Percentiles rank a stretch among this genome's conserved stretches.
These are phyloP conservation scores for Aspergillus awamori DNA, from an alignment of 2,329 filamentous ascomycete species.

Conservation along the genomic window DNA sequence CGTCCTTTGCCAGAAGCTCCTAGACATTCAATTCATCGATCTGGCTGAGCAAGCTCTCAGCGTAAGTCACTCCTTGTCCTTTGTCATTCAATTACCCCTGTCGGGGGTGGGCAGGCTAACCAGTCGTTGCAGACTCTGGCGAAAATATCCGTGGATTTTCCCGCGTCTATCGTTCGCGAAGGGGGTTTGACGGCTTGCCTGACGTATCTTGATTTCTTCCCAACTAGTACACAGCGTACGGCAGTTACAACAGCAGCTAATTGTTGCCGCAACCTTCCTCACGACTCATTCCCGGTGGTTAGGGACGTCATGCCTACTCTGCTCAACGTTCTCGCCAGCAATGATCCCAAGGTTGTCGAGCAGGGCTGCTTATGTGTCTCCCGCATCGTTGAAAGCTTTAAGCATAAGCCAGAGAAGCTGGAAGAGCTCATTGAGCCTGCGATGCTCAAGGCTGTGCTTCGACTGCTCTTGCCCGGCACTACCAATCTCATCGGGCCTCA, in stretches of 20 bases:
- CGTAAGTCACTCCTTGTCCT: constrained; percentile 46
- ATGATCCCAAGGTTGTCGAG: constrained; percentile 94
- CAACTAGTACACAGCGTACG: constrained; percentile 93
- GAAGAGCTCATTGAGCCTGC: constrained; percentile 91
- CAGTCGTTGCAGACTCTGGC: constrained; percentile 69
- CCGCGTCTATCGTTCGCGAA: constrained; percentile 90
- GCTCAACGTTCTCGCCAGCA: constrained; percentile 85
- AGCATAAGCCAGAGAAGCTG: constrained; percentile 79
- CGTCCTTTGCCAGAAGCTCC: constrained; percentile 87
- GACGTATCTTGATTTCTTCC: constrained; percentile 95
- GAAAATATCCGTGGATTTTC: constrained; percentile 96
- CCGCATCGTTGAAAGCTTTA: constrained; percentile 95
- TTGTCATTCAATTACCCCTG: background rate
- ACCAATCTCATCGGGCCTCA: constrained; percentile 92
- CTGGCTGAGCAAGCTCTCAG: constrained; percentile 95
- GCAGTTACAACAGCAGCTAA: constrained; percentile 97
- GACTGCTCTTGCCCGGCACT: constrained; percentile 86
- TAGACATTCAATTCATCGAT: constrained; percentile 97
- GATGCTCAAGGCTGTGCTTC: constrained; percentile 79
- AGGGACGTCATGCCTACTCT: constrained; percentile 96
- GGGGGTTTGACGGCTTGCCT: constrained; percentile 94
- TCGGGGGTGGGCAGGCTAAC: constrained; percentile 3
- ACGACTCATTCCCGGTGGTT: constrained; percentile 89
- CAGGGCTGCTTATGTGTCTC: constrained; percentile 95
- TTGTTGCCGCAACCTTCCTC: constrained; percentile 94